A percentile compares a stretch with the other conserved stretches of the same genome.
phyloP scores from a whole-genome alignment of 1,139 yeast species.

The Saccharomyces uvarum region DNA sequence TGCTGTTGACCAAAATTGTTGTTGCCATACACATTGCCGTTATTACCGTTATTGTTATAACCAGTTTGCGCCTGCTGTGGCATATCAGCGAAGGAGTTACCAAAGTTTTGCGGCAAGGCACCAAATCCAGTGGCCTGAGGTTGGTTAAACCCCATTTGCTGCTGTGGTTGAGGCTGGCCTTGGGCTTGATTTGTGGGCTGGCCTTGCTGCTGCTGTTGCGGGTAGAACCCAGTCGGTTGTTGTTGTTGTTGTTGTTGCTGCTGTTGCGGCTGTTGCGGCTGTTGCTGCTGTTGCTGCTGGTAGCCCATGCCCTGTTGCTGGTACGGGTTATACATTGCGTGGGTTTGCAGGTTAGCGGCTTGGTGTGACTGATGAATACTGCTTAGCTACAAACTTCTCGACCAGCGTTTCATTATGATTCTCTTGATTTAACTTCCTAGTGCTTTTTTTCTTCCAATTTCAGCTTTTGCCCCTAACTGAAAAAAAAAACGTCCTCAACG shows the following conservation, averaged over 20 bases:
- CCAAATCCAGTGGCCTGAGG: neutral
- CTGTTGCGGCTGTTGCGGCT: conserved; percentile 3
- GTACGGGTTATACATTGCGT: neutral
- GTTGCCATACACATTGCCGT: neutral
- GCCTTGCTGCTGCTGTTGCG: conserved; percentile 1
- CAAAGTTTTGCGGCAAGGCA: neutral
- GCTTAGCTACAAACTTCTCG: neutral
- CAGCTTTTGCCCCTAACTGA: neutral
- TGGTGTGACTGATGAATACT: neutral
- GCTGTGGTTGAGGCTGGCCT: conserved; percentile 1
- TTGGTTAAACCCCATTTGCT: neutral
- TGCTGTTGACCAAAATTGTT: neutral
- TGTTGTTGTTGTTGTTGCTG: neutral
- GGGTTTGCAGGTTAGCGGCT: neutral
- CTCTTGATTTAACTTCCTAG: neutral
- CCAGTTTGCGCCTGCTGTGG: neutral
- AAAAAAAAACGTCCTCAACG: neutral
- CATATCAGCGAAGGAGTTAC: neutral
- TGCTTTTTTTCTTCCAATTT: neutral
- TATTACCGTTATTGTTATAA: neutral
- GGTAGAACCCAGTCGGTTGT: neutral
- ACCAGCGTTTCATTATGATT: neutral
- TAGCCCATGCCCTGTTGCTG: neutral
- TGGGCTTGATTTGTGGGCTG: neutral
- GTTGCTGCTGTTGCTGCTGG: conserved; percentile 3